Conservation (phyloP, 2,329 filamentous ascomycete genomes). For the Aspergillus jensenii region DNA sequence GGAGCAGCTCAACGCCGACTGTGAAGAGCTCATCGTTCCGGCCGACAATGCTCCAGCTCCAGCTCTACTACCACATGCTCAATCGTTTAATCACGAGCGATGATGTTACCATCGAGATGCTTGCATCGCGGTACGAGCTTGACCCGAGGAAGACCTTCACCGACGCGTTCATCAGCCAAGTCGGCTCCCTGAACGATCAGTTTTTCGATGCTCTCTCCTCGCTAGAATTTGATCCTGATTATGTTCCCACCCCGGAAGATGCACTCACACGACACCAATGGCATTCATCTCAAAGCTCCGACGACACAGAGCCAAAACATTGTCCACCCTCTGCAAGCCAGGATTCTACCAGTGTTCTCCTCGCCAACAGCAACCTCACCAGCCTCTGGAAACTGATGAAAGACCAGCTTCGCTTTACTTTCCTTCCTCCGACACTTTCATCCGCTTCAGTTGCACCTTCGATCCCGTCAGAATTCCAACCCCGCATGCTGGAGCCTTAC, state of each 20-base stretch:
- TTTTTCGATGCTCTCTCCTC: constrained; percentile 53
- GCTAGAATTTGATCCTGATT: constrained; percentile 29
- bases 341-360: constrained; percentile 52
- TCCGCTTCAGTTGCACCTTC: constrained; percentile 25
- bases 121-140: constrained; percentile 72
- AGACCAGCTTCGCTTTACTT: constrained; percentile 56
- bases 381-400: constrained; percentile 65
- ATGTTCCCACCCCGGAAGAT: constrained; percentile 26
- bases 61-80: constrained; percentile 86
- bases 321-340: constrained; percentile 33
- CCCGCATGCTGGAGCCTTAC: constrained; percentile 34
- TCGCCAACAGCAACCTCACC: constrained; percentile 59
- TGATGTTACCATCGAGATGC: constrained; percentile 64
- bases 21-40: constrained; percentile 60
- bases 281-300: constrained; percentile 3
- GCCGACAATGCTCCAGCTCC: constrained; percentile 81
- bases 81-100: constrained; percentile 67
- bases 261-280: constrained; percentile 8
- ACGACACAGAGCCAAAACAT: constrained; percentile 7
- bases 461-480: constrained; percentile 34
- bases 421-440: constrained; percentile 29
- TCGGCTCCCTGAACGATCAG: constrained; percentile 67
- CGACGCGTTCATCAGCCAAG: constrained; percentile 73
- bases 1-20: constrained; percentile 61
- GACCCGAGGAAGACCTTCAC: constrained; percentile 68